phyloP scores from a whole-genome alignment of 371 early-diverging fungal species.

The Parasitella parasitica region DNA sequence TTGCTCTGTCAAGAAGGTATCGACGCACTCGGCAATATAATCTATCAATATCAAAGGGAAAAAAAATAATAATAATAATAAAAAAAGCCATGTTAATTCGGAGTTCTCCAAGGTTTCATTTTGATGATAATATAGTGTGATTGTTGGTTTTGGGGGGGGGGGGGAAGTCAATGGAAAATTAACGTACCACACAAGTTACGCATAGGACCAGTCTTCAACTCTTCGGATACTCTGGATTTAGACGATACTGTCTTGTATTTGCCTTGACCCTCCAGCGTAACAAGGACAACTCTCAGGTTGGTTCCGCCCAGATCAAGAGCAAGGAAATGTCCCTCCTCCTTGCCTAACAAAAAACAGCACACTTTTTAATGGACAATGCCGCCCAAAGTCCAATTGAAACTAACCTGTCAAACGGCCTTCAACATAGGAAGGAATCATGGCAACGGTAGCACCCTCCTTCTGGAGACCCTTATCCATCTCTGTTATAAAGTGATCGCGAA shows the following conservation, averaged over 20 bases:
- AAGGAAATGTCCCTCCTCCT: conserved; percentile 83
- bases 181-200: conserved; percentile 46
- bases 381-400: background rate
- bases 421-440: conserved; percentile 82
- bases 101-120: conserved; percentile 16
- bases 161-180: background rate
- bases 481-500: conserved; percentile 64
- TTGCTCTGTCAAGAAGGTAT: conserved; percentile 72
- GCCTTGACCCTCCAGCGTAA: conserved; percentile 79
- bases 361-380: background rate
- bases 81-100: conserved; percentile 16
- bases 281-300: conserved; percentile 88
- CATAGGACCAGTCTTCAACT: conserved; percentile 68
- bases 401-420: conserved; percentile 53
- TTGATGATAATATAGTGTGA: background rate
- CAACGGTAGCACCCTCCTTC: conserved; percentile 60
- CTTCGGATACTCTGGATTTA: conserved; percentile 81
- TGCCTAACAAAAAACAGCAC: conserved; percentile 2
- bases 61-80: too few species aligned
- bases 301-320: conserved; percentile 96
- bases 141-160: conserved; percentile 3
- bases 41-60: conserved; percentile 25
- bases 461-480: conserved; percentile 79
- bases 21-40: conserved; percentile 84
- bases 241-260: conserved; percentile 66